Evolutionary conservation across 352 stramenopile genomes (phyloP).

Genomic region (Phytophthora pinifolia): DNA sequence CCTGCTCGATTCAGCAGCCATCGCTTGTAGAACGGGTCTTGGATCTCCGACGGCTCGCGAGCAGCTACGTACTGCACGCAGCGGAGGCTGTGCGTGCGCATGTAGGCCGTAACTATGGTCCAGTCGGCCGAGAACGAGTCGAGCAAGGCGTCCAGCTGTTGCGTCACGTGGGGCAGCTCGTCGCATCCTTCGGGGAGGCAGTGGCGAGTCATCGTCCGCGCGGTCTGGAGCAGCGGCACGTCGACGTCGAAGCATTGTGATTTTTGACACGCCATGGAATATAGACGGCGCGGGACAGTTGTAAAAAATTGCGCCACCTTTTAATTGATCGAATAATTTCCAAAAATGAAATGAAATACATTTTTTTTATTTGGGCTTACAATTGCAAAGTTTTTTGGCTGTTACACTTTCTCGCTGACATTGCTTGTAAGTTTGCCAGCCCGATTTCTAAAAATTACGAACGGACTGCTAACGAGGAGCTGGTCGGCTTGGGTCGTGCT

Average conservation of each 20-base stretch:
- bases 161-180: slow-evolving; percentile 17
- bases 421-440: too few species aligned
- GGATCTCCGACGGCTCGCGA: slow-evolving; percentile 2
- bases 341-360: too few species aligned
- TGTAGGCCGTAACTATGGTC: slow-evolving; percentile 17
- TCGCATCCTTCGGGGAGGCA: slow-evolving; percentile 8
- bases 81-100: slow-evolving; percentile 8
- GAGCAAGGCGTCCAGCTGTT: slow-evolving; percentile 2
- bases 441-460: too few species aligned
- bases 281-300: too few species aligned
- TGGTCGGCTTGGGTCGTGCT: too few species aligned
- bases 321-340: too few species aligned
- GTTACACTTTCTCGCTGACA: too few species aligned
- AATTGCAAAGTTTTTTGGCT: too few species aligned
- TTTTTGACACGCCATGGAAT: too few species aligned
- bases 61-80: slow-evolving; percentile 18
- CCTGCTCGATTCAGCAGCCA: slow-evolving; percentile 25
- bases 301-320: too few species aligned
- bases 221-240: slow-evolving; percentile 7
- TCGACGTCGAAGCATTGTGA: neutral
- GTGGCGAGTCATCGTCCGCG: slow-evolving; percentile 6
- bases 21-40: slow-evolving; percentile 29
- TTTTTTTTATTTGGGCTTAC: too few species aligned
- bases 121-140: slow-evolving; percentile 14
- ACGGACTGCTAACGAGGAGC: too few species aligned